These are phyloP conservation scores for Claviceps africana DNA, from an alignment of 2,329 filamentous ascomycete species.

Conservation along the genomic window DNA sequence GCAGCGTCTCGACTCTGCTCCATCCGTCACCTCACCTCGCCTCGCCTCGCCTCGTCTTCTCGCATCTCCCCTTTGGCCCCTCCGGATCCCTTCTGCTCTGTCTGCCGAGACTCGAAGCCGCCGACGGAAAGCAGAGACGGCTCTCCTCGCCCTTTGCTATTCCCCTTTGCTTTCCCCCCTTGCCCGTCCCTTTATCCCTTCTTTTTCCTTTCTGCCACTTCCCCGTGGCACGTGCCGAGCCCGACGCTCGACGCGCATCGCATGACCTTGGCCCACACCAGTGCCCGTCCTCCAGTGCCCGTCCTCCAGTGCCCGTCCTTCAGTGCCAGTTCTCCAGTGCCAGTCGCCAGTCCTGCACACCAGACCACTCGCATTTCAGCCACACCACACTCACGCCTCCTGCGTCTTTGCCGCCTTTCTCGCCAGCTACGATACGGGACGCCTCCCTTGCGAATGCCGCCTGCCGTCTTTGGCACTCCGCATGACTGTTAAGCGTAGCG, in stretches of 20 bases:
- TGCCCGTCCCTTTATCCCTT: too few relatives aligned
- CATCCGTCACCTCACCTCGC: background rate
- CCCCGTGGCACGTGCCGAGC: slow-evolving; percentile 1
- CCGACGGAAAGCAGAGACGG: background rate
- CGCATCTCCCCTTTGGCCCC: background rate
- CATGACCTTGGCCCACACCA: background rate
- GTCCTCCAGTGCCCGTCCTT: too few relatives aligned
- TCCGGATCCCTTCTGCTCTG: background rate
- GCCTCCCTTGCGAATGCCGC: background rate
- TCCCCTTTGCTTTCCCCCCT: too few relatives aligned
- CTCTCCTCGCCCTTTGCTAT: background rate
- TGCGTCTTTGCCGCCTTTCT: background rate
- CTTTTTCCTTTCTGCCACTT: too few relatives aligned
- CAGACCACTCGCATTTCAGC: background rate
- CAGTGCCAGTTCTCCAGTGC: too few relatives aligned
- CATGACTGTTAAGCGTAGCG: background rate
- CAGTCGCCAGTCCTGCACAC: too few relatives aligned
- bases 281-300: too few relatives aligned
- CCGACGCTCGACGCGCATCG: background rate
- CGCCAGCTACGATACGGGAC: background rate
- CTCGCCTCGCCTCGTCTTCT: background rate
- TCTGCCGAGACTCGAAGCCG: background rate
- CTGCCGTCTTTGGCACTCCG: background rate
- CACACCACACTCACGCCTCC: background rate
- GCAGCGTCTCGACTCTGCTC: too few relatives aligned